phyloP scores from a whole-genome alignment of 176 grass and related monocot species.

The Oryza brachyantha region DNA sequence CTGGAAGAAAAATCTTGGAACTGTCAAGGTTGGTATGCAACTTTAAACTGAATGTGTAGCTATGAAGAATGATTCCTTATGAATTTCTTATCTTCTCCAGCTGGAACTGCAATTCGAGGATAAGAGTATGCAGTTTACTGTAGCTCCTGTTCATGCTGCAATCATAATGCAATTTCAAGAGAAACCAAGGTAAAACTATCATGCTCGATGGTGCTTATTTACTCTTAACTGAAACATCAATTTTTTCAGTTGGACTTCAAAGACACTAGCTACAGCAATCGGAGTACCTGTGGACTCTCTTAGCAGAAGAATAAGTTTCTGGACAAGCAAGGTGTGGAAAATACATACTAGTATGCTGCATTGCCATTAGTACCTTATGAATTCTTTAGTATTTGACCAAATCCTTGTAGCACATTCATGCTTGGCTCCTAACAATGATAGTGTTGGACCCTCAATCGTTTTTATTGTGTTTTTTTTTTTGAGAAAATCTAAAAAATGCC shows the following conservation, averaged over 20 bases:
- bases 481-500: too few species aligned
- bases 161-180: slow-evolving; percentile 98
- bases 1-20: slow-evolving; percentile 99
- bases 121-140: slow-evolving; percentile 83
- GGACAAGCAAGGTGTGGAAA: slow-evolving; percentile 83
- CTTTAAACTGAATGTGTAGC: slow-evolving; percentile 9
- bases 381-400: neutral
- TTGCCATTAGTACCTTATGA: neutral
- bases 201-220: slow-evolving; percentile 21
- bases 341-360: slow-evolving; percentile 9
- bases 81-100: slow-evolving; percentile 40
- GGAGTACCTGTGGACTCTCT: slow-evolving; percentile 82
- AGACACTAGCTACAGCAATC: slow-evolving; percentile 72
- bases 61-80: neutral
- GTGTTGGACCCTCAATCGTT: neutral
- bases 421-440: neutral
- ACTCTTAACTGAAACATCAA: slow-evolving; percentile 22
- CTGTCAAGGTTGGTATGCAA: slow-evolving; percentile 70
- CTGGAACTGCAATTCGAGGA: slow-evolving; percentile 94
- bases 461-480: neutral
- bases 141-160: slow-evolving; percentile 88
- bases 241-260: slow-evolving; percentile 85
- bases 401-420: slow-evolving; percentile 1
- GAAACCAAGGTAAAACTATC: slow-evolving; percentile 57
- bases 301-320: slow-evolving; percentile 89